Evolutionary conservation across 208 protist species (phyloP), one percentile per base, ranked within the genome.

Genomic region (Acanthamoeba sp.): DNA sequence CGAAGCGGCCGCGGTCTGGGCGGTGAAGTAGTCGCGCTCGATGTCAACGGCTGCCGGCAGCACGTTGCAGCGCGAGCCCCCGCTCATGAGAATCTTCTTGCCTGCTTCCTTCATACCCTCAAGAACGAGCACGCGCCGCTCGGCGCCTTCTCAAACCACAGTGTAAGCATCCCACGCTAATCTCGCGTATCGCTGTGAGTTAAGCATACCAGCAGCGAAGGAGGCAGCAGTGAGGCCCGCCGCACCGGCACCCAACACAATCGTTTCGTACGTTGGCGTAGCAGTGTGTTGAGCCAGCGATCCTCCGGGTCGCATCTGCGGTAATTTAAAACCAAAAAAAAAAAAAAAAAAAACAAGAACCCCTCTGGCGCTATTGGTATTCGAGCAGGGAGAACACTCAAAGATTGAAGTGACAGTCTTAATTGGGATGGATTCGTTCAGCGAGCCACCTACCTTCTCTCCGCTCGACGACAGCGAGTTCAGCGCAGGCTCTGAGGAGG

Each of bases 21-120:
- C 76, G 36, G 69, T 90, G 55, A 95, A 95, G 80, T 91, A 95
- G 38, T 95, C 93, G 3, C 71, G 40, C 32, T 45, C 40, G 38
- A 95, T 34, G 59, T 95, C 93, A 5, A 95, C n/a, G 64, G 66
- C 71, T 2, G 76, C 93, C 16, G 52, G 52, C 48, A 91, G 34
- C 55, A 78, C 93, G 73, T 95, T 95, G 55, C 93, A 95, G n/a
- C 93, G 73, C 7, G 93, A 59, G 16, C 93, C 93, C 20, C 93
- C 93, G 36, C 69, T 88, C 93, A 95, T 95, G 59, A 95, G 90
- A 5, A 95, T 95, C 80, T 95, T 95, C 93, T 95, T 95, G 5
- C 93, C 93, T 5, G 93, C 80, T 57, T 95, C 93, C 36, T 52
- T 69, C n/a, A 87, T 91, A 20, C 93, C 62, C 73, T 95, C 93